Evolutionary conservation across 768 basidiomycete species (phyloP), one percentile per base, ranked within the genome.

Genomic region (Hygrocybe punicea): DNA sequence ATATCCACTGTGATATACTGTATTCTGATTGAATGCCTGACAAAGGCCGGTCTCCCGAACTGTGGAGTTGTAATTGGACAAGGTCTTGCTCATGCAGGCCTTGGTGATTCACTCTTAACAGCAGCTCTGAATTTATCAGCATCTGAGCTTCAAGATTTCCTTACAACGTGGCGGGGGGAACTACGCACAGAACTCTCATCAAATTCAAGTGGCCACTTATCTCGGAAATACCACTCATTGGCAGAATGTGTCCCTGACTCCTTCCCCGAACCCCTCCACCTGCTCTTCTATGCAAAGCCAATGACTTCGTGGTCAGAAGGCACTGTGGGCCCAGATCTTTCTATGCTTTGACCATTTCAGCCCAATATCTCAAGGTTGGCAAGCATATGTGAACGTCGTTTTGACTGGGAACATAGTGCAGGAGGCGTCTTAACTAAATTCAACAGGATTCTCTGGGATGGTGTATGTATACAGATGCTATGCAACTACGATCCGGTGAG

Each of bases 351-450:
- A 40, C 21, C 13, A 6, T 23, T 44, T 19, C 48, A 50, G 25
- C 57, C 57, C 23, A 53, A 61, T 37, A 69, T 84, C 1, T 73
- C 72, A 42, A 75, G 74, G 50, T 75, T 86, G n/a, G 84, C 85
- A 4, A 72, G 69, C 16, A 68, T 83, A 8, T 87, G 86, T 65
- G 85, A 86, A 65, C 71, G 76, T 42, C 81, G 78, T 60, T 86
- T 87, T 55, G 83, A 84, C 57, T 87, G 86, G 85, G 85, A 84
- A 0, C 76, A 82, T 6, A 79, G 73, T 60, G 78, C 82, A 23
- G 69, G 77, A 11, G 19, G 39, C 39, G 83, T 87, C 44, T 71
- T 80, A 49, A 81, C 81, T 49, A 78, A 82, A 33, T 85, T 87
- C 62, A 71, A 81, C 57, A 81, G 75, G 2, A 77, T 83, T 11